phyloP scores from a whole-genome alignment of 768 basidiomycete species.

The Serendipita indica region DNA sequence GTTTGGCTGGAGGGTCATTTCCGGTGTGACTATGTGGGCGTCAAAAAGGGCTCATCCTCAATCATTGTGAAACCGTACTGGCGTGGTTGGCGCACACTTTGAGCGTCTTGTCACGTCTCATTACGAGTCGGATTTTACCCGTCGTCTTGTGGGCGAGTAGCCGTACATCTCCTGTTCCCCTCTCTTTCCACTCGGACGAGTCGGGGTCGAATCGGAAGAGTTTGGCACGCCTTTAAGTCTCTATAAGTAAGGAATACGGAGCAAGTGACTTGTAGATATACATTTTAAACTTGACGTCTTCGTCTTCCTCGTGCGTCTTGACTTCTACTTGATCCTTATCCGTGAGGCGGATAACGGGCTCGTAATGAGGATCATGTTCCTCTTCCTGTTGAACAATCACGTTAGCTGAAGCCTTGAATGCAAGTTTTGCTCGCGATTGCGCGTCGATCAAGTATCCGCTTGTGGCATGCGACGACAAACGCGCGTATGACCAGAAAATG shows the following conservation, averaged over 20 bases:
- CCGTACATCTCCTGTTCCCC: slow-evolving; percentile 92
- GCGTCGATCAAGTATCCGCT: slow-evolving; percentile 8
- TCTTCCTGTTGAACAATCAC: slow-evolving; percentile 35
- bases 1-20: slow-evolving; percentile 94
- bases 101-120: slow-evolving; percentile 98
- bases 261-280: slow-evolving; percentile 29
- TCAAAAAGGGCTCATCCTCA: background rate
- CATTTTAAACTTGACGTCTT: slow-evolving; percentile 92
- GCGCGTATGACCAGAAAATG: background rate
- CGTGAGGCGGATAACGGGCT: slow-evolving; percentile 92
- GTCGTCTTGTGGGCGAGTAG: slow-evolving; percentile 79
- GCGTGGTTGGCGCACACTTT: slow-evolving; percentile 99
- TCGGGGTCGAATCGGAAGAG: slow-evolving; percentile 81
- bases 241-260: slow-evolving; percentile 11
- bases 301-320: slow-evolving; percentile 92
- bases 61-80: slow-evolving; percentile 36
- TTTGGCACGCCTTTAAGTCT: slow-evolving; percentile 70
- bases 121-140: slow-evolving; percentile 88
- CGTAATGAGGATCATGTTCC: slow-evolving; percentile 80
- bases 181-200: slow-evolving; percentile 90
- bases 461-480: background rate
- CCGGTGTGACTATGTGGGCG: slow-evolving; percentile 46
- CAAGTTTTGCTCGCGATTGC: background rate
- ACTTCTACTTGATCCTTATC: slow-evolving; percentile 67
- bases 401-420: background rate